These are phyloP conservation scores for Dendrothele bispora DNA, from an alignment of 768 basidiomycete species.

Conservation along the genomic window DNA sequence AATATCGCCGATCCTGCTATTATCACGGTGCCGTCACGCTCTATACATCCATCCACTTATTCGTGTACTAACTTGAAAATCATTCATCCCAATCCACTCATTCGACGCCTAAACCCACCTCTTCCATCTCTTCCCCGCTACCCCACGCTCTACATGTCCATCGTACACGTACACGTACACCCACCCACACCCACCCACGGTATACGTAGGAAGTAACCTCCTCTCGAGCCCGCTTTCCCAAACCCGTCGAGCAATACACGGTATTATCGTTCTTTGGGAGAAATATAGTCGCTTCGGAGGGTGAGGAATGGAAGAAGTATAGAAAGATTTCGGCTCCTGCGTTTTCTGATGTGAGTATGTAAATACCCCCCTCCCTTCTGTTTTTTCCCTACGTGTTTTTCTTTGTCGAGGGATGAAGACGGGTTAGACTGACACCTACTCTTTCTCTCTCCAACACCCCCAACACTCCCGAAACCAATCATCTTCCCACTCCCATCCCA, in stretches of 20 bases:
- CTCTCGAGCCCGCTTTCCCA: constrained; percentile 54
- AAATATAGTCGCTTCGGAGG: constrained; percentile 68
- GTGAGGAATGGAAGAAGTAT: constrained; percentile 65
- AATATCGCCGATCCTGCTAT: constrained; percentile 8
- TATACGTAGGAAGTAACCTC: constrained; percentile 46
- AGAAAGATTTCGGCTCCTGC: constrained; percentile 63
- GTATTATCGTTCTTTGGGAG: constrained; percentile 50
- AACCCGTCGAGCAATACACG: constrained; percentile 48
- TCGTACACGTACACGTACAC: not conserved
- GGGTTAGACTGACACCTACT: too few relatives aligned
- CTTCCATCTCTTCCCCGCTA: not conserved
- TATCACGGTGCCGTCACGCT: constrained; percentile 14
- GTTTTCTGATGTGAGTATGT: constrained; percentile 53
- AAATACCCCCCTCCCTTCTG: not conserved
- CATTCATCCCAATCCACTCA: too few relatives aligned
- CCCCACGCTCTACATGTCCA: not conserved
- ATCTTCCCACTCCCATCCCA: too few relatives aligned
- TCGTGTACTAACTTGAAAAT: too few relatives aligned
- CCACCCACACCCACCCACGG: not conserved
- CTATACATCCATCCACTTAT: too few relatives aligned
- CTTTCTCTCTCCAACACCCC: too few relatives aligned
- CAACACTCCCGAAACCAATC: too few relatives aligned
- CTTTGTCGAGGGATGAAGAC: too few relatives aligned
- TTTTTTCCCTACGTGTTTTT: not conserved
- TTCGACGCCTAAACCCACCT: too few relatives aligned